Conservation (phyloP, 1,284 basidiomycete species). For the Phlebopus sp. region DNA sequence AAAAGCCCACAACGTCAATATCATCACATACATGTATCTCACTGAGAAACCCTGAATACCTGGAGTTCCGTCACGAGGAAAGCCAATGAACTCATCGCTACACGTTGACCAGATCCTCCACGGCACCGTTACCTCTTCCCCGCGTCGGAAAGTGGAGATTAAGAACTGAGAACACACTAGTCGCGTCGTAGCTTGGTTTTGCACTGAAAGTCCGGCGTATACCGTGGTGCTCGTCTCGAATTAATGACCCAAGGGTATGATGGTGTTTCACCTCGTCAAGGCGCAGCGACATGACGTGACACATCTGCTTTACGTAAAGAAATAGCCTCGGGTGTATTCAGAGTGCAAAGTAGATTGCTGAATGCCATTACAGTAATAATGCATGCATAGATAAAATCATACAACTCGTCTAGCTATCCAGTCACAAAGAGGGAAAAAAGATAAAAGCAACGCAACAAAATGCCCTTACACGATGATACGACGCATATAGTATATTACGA, state of each 20-base stretch:
- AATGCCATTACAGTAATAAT: no score
- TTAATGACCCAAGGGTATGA: background rate
- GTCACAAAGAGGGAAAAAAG: no score
- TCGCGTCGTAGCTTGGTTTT: background rate
- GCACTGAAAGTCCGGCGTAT: no score
- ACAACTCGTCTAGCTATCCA: no score
- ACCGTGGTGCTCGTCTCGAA: background rate
- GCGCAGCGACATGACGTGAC: no score
- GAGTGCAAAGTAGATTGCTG: no score
- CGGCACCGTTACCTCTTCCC: background rate
- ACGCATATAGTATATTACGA: no score
- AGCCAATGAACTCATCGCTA: slow-evolving; percentile 50
- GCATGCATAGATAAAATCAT: no score
- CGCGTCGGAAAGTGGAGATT: background rate
- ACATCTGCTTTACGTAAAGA: background rate
- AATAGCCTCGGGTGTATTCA: no score
- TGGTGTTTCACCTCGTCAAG: background rate
- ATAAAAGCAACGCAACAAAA: no score
- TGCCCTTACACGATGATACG: no score
- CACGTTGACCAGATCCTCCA: background rate
- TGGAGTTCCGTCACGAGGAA: slow-evolving; percentile 55
- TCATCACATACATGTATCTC: background rate
- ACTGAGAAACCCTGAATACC: slow-evolving; percentile 28
- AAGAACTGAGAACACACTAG: background rate
- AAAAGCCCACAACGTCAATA: slow-evolving; percentile 5